Evolutionary conservation across 2,329 filamentous ascomycete genomes (phyloP), one percentile per base, ranked within the genome.

Genomic region (Chaetomium globosum): DNA sequence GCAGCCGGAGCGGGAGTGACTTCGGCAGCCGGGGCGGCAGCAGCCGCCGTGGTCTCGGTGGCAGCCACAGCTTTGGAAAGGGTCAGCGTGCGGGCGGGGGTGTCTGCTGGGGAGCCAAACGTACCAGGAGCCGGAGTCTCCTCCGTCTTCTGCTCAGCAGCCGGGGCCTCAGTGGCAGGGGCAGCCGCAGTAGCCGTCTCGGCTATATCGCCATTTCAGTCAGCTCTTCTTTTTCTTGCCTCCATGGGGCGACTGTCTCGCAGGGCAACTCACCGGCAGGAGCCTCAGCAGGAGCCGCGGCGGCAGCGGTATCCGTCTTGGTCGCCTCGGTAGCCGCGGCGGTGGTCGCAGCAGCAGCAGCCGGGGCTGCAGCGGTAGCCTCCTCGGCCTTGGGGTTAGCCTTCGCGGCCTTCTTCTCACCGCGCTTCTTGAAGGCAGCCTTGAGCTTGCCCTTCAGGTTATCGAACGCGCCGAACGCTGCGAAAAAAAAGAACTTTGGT

Each of bases 401-500:
- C 53, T 72, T 67, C 28, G 65, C 65, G 30, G 68, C 53, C 71
- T 77, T 77, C 71, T 80, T 75, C 54, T 76, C 72, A 51, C 66
- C 61, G 77, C 79, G 81, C 75, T 81, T 83, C 76, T 81, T 82
- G 78, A 84, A 82, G 75, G 78, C 76, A 68, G 77, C 76, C 80
- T 81, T 83, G 73, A 86, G 73, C 81, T 84, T 85, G 73, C 76
- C 78, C 81, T 83, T 84, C 70, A 86, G 70, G 77, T 85, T 85
- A 73, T 82, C 81, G 67, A 86, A 76, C 39, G 83, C 81, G 68
- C 80, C 77, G 58, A 79, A 75, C 62, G 83, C 83, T 85, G 68
- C 23, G 52, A 39, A 13, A 26, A 48, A 12, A 43, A 28, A 4
- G n/a, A n/a, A n/a, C n/a, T 8, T 4, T 28, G n/a, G 65, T 66